A percentile compares a stretch with the other conserved stretches of the same genome.
Conservation (phyloP, 805 yeast species). For the Metschnikowia corniflorae region DNA sequence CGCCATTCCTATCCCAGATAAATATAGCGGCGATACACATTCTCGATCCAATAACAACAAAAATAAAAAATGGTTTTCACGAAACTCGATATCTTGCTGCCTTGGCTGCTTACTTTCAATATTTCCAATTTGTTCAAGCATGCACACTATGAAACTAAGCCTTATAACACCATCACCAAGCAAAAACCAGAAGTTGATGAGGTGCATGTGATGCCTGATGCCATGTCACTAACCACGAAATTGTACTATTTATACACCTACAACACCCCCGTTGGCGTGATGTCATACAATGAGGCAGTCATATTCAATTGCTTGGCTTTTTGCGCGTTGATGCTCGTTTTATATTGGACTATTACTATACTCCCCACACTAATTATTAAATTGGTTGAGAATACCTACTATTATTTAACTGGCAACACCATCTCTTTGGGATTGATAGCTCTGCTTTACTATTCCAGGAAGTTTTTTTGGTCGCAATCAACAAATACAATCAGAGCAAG, state of each 20-base stretch:
- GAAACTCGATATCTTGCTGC: too few species aligned
- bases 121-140: too few species aligned
- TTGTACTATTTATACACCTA: slow-evolving; percentile 23
- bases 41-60: too few species aligned
- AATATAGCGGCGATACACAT: too few species aligned
- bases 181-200: too few species aligned
- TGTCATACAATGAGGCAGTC: slow-evolving; percentile 23
- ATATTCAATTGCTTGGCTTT: slow-evolving; percentile 19
- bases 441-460: slow-evolving; percentile 1
- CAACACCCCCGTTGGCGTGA: slow-evolving; percentile 27
- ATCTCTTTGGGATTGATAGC: slow-evolving; percentile 5
- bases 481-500: not conserved
- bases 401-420: slow-evolving; percentile 19
- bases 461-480: not conserved
- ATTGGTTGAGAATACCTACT: slow-evolving; percentile 16
- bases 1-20: too few species aligned
- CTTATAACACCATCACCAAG: too few species aligned
- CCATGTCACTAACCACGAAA: too few species aligned
- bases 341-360: slow-evolving; percentile 16
- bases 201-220: too few species aligned
- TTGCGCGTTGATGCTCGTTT: slow-evolving; percentile 10
- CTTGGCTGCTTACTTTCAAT: too few species aligned
- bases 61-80: too few species aligned
- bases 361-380: slow-evolving; percentile 12
- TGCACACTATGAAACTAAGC: too few species aligned